Evolutionary conservation across 2,329 filamentous ascomycete species (phyloP), one percentile per base, ranked within the genome.

Genomic region (Talaromyces sp.): DNA sequence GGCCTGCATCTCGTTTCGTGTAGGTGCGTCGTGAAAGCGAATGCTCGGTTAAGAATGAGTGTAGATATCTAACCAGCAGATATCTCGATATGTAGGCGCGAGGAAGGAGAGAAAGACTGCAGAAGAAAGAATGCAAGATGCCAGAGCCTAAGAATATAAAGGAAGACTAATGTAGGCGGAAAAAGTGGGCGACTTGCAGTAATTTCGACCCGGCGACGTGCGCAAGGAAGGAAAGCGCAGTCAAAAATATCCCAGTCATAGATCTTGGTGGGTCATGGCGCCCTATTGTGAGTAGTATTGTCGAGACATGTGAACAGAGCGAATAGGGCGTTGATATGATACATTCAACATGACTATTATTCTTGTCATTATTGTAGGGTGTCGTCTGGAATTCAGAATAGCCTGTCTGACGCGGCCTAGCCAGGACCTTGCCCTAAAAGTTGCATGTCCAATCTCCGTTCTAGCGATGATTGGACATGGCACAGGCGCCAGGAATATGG

Each of bases 1-100:
- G 66, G 41, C 59, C 59, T 52, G 63, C 63, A 65, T 61, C 57
- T 37, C 27, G 49, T 61, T 50, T 56, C n/a, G 33, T 56, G 33
- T 39, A 56, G 52, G 52, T 37, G n/a, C 15, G n/a, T 56, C 15
- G 56, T 19, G 19, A 45, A 19, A 59, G 15, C 13, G 39, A 27
- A 11, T 43, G 22, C 10, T 37, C n/a, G 22, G n/a, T 19, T 33
- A 59, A 45, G 27, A 59, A 25, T 43, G 56, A 31, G 19, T n/a
- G 35, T 58, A 41, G 56, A 33, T 45, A 45, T 31, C 56, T 59
- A 19, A 8, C 56, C 56, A 59, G 56, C 37, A 59, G 56, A 45
- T 59, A 59, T 19, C 56, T 59, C 27, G 56, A 27, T 43, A 17
- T 27, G 37, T 39, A 27, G 35, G 43, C 22, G 22, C 15, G 17